These are phyloP conservation scores for Sporobolomyces roseus DNA, from an alignment of 768 basidiomycete species.

Conservation along the genomic window DNA sequence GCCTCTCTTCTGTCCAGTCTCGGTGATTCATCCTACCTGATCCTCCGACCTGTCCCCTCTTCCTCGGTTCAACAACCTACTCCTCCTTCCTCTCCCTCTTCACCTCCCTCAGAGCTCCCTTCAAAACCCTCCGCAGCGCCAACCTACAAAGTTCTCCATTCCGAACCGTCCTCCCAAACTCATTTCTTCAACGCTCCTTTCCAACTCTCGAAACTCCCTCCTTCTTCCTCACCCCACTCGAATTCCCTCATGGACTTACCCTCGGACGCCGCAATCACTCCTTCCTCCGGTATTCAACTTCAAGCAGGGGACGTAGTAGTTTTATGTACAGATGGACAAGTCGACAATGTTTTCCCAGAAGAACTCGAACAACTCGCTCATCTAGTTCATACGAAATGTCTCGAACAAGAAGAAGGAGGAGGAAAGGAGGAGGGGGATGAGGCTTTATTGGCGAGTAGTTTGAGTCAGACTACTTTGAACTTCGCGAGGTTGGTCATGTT, in stretches of 20 bases:
- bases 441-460: conserved; percentile 7
- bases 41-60: conserved; percentile 13
- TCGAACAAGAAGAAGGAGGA: conserved; percentile 3
- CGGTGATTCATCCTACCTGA: conserved; percentile 33
- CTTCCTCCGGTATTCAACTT: conserved; percentile 25
- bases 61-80: neutral
- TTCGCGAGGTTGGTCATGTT: conserved; percentile 38
- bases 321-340: conserved; percentile 42
- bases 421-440: conserved; percentile 2
- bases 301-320: conserved; percentile 35
- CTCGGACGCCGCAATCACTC: conserved; percentile 24
- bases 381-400: conserved; percentile 12
- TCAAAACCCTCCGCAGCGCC: neutral
- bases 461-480: conserved; percentile 35
- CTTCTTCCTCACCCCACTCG: neutral
- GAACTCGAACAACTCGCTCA: conserved; percentile 26
- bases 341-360: conserved; percentile 41
- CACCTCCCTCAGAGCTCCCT: neutral
- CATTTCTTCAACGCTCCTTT: conserved; percentile 42
- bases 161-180: conserved; percentile 23
- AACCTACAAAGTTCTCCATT: conserved; percentile 4
- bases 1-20: conserved; percentile 16
- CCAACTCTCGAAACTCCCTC: conserved; percentile 43
- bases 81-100: conserved; percentile 8
- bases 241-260: conserved; percentile 38